Percentiles rank a stretch among this genome's conserved stretches.
These are phyloP conservation scores for Albugo laibachii DNA, from an alignment of 352 stramenopile genomes.

Conservation along the genomic window DNA sequence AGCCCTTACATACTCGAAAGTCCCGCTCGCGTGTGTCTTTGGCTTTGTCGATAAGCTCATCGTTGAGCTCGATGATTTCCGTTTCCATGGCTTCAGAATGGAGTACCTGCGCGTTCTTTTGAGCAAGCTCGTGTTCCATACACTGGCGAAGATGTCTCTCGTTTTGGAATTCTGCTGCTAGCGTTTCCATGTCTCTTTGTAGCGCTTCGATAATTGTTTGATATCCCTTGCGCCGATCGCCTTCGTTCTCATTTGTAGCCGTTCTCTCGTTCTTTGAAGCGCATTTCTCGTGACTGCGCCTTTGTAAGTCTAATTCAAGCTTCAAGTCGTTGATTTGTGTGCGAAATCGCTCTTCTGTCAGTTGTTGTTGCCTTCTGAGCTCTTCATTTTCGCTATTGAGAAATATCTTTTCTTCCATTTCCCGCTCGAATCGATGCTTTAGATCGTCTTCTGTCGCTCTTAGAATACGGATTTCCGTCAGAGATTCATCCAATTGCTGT, in stretches of 20 bases:
- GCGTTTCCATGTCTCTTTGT: constrained; percentile 37
- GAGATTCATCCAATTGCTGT: constrained; percentile 55
- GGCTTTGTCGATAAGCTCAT: constrained; percentile 56
- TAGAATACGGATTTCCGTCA: constrained; percentile 65
- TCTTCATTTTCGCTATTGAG: constrained; percentile 65
- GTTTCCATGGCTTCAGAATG: constrained; percentile 53
- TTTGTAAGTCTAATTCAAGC: constrained; percentile 24
- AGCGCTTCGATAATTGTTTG: constrained; percentile 40
- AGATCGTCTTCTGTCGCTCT: constrained; percentile 60
- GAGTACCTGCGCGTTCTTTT: constrained; percentile 31
- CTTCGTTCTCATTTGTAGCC: constrained; percentile 14
- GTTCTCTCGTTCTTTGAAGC: no score
- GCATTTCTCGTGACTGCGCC: no score
- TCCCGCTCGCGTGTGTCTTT: constrained; percentile 43
- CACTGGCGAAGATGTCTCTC: constrained; percentile 33
- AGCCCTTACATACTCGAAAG: constrained; percentile 14
- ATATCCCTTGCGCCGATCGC: constrained; percentile 11
- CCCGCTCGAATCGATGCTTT: constrained; percentile 62
- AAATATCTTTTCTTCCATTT: constrained; percentile 78
- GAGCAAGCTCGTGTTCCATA: constrained; percentile 32
- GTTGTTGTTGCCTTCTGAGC: constrained; percentile 55
- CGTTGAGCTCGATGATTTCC: constrained; percentile 56
- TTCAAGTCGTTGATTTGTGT: constrained; percentile 76
- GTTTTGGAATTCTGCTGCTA: constrained; percentile 34
- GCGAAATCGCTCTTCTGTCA: constrained; percentile 53